Evolutionary conservation across 2,329 filamentous ascomycete species (phyloP).

Genomic region (Diaporthe humulicola): DNA sequence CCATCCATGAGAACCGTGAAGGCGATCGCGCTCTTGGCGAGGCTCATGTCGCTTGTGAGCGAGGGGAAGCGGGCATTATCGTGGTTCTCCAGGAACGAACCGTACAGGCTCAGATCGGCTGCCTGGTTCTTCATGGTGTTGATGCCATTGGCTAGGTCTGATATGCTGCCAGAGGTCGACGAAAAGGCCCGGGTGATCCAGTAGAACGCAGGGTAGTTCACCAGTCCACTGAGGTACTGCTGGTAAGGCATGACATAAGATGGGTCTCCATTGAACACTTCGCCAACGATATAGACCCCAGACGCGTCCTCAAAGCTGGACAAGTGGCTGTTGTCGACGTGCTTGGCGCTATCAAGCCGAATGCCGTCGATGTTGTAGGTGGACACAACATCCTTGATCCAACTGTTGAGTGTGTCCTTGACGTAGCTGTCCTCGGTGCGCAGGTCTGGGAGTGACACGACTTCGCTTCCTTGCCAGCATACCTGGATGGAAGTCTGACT

Average conservation of each 20-base stretch:
- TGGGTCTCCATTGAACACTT: constrained; percentile 63
- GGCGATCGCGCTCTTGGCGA: constrained; percentile 66
- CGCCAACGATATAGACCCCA: constrained; percentile 64
- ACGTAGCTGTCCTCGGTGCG: constrained; percentile 60
- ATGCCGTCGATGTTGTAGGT: constrained; percentile 67
- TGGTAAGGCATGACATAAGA: constrained; percentile 60
- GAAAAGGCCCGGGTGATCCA: constrained; percentile 47
- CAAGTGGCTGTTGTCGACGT: constrained; percentile 64
- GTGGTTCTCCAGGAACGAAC: constrained; percentile 64
- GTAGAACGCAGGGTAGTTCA: constrained; percentile 64
- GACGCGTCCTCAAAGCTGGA: constrained; percentile 58
- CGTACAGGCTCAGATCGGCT: constrained; percentile 54
- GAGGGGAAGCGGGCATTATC: constrained; percentile 60
- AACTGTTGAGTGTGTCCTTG: constrained; percentile 58
- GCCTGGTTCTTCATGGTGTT: constrained; percentile 43
- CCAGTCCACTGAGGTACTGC: constrained; percentile 58
- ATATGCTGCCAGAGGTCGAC: constrained; percentile 49
- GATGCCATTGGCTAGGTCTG: constrained; percentile 50
- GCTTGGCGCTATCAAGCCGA: constrained; percentile 63
- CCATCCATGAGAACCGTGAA: constrained; percentile 68
- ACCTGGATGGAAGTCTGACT: constrained; percentile 54
- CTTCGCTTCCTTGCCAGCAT: constrained; percentile 64
- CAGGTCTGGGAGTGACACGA: constrained; percentile 65
- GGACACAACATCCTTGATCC: constrained; percentile 61
- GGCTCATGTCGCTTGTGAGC: constrained; percentile 59